Conservation (phyloP, 176 grass and related monocot genomes). For the Saccharum officinarum region DNA sequence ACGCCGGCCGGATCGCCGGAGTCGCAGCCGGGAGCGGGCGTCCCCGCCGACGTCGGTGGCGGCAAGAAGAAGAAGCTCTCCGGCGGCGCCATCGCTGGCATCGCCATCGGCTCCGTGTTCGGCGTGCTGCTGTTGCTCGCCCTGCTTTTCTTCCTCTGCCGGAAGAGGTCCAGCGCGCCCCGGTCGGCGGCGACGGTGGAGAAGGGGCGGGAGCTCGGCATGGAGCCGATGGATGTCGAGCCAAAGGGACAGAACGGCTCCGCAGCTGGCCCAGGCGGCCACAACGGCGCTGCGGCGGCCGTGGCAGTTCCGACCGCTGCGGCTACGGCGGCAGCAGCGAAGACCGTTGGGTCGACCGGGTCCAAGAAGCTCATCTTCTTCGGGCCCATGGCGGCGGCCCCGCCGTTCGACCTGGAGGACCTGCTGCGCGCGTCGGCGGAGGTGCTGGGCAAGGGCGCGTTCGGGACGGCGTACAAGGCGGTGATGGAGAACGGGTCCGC, state of each 20-base stretch:
- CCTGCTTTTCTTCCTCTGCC: constrained; percentile 69
- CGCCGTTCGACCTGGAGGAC: constrained; percentile 87
- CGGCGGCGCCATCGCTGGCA: constrained; percentile 93
- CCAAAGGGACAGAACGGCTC: constrained; percentile 54
- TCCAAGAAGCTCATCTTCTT: constrained; percentile 90
- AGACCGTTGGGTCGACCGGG: constrained; percentile 31
- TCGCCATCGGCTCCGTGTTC: constrained; percentile 73
- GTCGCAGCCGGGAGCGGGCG: constrained; percentile 9
- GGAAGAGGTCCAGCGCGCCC: constrained; percentile 37
- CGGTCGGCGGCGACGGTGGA: constrained; percentile 39
- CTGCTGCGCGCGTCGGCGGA: constrained; percentile 81
- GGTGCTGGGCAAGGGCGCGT: constrained; percentile 93
- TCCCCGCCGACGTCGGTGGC: constrained; percentile 8
- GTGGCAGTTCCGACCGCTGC: constrained; percentile 22
- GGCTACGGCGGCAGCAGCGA: not conserved
- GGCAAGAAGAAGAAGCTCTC: constrained; percentile 82
- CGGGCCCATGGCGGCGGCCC: constrained; percentile 44
- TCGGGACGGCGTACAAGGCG: constrained; percentile 99
- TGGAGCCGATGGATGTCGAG: constrained; percentile 34
- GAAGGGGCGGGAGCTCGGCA: constrained; percentile 51
- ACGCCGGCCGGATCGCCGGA: constrained; percentile 47
- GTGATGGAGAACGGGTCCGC: constrained; percentile 82
- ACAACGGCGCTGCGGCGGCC: not conserved
- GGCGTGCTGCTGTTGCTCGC: constrained; percentile 59
- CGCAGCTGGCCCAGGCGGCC: not conserved